Evolutionary conservation across 2,329 filamentous ascomycete genomes (phyloP).

Genomic region (Plenodomus tracheiphilus): DNA sequence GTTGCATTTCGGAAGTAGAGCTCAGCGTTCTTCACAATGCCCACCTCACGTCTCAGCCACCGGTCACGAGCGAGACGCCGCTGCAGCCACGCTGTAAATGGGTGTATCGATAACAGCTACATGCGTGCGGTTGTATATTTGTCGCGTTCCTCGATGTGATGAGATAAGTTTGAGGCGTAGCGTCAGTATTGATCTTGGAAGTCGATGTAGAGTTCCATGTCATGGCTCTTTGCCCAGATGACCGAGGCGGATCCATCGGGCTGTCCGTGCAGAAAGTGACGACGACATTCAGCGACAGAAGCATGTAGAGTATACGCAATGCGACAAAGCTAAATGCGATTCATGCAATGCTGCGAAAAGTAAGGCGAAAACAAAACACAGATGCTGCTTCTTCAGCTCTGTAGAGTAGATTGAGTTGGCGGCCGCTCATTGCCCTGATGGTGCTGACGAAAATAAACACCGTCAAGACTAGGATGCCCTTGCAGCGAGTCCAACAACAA

Average conservation of each 20-base stretch:
- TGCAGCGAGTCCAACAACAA: not conserved
- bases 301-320: not conserved
- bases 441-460: not conserved
- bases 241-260: not conserved
- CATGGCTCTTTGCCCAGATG: not conserved
- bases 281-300: not conserved
- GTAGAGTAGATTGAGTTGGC: too few relatives aligned
- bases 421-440: not conserved
- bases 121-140: constrained; percentile 7
- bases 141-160: constrained; percentile 2
- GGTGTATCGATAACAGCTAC: constrained; percentile 22
- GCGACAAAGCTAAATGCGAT: not conserved
- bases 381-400: not conserved
- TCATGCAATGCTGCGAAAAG: not conserved
- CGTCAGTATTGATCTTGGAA: not conserved
- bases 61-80: constrained; percentile 11
- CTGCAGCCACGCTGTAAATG: constrained; percentile 17
- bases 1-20: constrained; percentile 28
- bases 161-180: not conserved
- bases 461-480: not conserved
- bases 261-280: not conserved
- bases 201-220: not conserved
- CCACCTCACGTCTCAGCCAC: constrained; percentile 26
- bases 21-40: constrained; percentile 11
- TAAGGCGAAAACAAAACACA: not conserved